phyloP scores from a whole-genome alignment of 2,329 filamentous ascomycete genomes.

The Aaosphaeria arxii region DNA sequence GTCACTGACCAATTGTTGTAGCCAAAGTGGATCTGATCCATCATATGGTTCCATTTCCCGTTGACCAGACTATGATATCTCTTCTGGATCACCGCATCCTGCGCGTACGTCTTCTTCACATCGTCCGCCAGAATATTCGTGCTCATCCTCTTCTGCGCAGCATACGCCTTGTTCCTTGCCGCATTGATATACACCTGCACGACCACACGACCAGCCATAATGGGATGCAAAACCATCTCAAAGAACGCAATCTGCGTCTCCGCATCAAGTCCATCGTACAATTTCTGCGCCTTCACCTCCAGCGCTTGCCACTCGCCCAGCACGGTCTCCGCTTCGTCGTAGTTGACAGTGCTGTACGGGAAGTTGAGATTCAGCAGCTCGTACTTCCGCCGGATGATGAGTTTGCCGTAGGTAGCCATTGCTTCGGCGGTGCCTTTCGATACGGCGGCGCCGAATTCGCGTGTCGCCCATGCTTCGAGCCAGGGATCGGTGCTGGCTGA shows the following conservation, averaged over 20 bases:
- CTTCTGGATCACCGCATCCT: slow-evolving; percentile 18
- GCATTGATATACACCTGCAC: slow-evolving; percentile 34
- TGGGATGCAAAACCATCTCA: slow-evolving; percentile 58
- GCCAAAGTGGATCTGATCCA: slow-evolving; percentile 28
- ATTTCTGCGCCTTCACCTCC: slow-evolving; percentile 48
- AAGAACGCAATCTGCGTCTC: slow-evolving; percentile 56
- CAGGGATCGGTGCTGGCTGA: slow-evolving; percentile 42
- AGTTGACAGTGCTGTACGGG: slow-evolving; percentile 52
- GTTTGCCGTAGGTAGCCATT: slow-evolving; percentile 53
- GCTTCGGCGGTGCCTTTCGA: slow-evolving; percentile 48
- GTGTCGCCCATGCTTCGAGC: slow-evolving; percentile 54
- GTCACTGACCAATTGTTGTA: slow-evolving; percentile 21
- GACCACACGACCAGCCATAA: slow-evolving; percentile 54
- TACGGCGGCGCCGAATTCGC: slow-evolving; percentile 52
- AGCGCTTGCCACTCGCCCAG: slow-evolving; percentile 54
- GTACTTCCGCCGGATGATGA: slow-evolving; percentile 55
- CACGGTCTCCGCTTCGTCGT: slow-evolving; percentile 58
- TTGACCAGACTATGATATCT: slow-evolving; percentile 20
- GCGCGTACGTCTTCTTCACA: slow-evolving; percentile 15
- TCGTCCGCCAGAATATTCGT: slow-evolving; percentile 20
- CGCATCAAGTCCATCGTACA: slow-evolving; percentile 52
- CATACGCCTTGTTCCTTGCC: slow-evolving; percentile 19
- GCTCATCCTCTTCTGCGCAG: slow-evolving; percentile 21
- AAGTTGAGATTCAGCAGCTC: slow-evolving; percentile 57
- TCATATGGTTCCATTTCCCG: slow-evolving; percentile 31